Conservation (phyloP, 768 basidiomycete genomes). For the Rhodotorula babjevae region DNA sequence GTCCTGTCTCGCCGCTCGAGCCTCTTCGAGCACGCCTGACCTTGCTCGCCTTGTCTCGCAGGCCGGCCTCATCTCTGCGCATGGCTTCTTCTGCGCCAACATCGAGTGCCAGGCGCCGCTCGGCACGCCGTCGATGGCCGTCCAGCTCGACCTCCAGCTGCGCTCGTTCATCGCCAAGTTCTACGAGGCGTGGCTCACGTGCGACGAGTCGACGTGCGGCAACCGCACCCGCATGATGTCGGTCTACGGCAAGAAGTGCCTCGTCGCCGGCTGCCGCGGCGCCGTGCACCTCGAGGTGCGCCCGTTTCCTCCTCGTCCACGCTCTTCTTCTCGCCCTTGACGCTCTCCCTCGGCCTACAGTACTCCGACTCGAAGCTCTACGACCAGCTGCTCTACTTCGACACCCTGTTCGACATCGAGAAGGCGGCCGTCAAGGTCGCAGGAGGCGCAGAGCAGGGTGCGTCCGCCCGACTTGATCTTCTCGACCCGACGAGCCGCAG, state of each 20-base stretch:
- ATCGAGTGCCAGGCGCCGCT: slow-evolving; percentile 57
- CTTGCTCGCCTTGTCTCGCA: slow-evolving; percentile 43
- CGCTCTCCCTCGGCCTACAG: slow-evolving; percentile 48
- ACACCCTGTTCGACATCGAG: slow-evolving; percentile 67
- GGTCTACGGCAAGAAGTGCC: slow-evolving; percentile 79
- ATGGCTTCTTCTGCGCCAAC: slow-evolving; percentile 64
- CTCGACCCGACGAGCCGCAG: not conserved
- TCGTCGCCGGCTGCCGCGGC: slow-evolving; percentile 65
- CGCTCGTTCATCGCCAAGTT: slow-evolving; percentile 69
- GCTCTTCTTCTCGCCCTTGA: not conserved
- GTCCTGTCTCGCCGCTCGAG: slow-evolving; percentile 37
- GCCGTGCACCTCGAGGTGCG: slow-evolving; percentile 69
- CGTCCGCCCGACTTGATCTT: slow-evolving; percentile 1
- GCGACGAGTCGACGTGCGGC: slow-evolving; percentile 78
- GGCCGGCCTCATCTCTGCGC: slow-evolving; percentile 62
- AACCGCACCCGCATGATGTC: slow-evolving; percentile 87
- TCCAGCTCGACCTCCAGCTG: slow-evolving; percentile 83
- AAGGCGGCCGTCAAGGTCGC: slow-evolving; percentile 50
- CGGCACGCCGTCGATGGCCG: slow-evolving; percentile 60
- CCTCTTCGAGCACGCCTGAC: slow-evolving; percentile 46
- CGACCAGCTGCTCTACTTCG: slow-evolving; percentile 80
- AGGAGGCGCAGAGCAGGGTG: slow-evolving; percentile 30
- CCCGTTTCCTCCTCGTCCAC: slow-evolving; percentile 11
- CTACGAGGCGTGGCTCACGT: slow-evolving; percentile 83
- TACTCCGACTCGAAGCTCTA: slow-evolving; percentile 81